phyloP scores from a whole-genome alignment of 2,329 filamentous ascomycete species.

The Pyricularia grisea region DNA sequence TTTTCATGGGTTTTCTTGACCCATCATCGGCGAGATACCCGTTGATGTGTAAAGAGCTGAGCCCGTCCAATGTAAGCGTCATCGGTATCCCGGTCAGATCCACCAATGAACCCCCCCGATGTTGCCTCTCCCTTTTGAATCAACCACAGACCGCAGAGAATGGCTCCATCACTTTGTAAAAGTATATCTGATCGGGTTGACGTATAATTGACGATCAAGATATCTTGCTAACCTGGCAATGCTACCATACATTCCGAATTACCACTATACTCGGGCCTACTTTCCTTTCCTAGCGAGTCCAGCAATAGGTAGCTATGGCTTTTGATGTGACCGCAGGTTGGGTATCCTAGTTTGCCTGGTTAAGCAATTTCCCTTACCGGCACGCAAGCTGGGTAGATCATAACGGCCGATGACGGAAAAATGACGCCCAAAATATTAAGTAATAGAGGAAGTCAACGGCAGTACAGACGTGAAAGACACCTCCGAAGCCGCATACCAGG shows the following conservation, averaged over 20 bases:
- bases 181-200: background rate
- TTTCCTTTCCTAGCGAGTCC: background rate
- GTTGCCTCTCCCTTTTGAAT: background rate
- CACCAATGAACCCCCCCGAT: background rate
- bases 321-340: background rate
- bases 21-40: background rate
- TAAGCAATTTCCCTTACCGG: background rate
- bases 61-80: background rate
- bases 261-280: background rate
- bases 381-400: background rate
- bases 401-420: background rate
- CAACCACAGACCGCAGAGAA: background rate
- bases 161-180: background rate
- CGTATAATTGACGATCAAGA: background rate
- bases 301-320: background rate
- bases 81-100: background rate
- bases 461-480: background rate
- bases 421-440: background rate
- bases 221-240: background rate
- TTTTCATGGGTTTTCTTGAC: background rate
- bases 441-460: background rate
- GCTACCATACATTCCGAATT: background rate
- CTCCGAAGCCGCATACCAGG: background rate
- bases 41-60: background rate
- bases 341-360: background rate